Evolutionary conservation across 352 stramenopile genomes (phyloP), one percentile per base, ranked within the genome.

Genomic region (Phytopythium ostracodes): DNA sequence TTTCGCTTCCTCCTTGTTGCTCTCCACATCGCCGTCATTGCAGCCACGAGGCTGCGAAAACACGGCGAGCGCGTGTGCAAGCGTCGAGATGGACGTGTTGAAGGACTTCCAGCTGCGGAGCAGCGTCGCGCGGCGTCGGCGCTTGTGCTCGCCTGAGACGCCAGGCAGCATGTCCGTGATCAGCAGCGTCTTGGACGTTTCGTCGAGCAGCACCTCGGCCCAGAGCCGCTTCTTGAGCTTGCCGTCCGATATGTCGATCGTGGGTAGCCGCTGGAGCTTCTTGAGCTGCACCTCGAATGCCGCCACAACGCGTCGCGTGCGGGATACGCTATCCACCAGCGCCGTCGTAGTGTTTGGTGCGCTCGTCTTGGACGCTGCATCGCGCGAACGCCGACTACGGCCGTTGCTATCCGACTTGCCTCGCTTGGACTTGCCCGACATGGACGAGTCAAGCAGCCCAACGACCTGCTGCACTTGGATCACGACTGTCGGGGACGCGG

Each of bases 211-310:
- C 6, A 94, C 83, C 74, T 92, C 82, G 24, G 87, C 74, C 82
- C 84, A 94, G 25, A 94, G 63, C 17, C 86, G 71, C 47, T 78
- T 86, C 38, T 85, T 85, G 18, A 61, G 20, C 42, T 85, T 79
- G 5, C 76, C 77, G 42, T 91, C 79, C 36, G 71, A 77, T n/a
- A 94, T 60, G 61, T 94, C 81, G 10, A 93, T 81, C n/a, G 82
- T 84, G 15, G 86, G 86, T 14, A 94, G 66, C n/a, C 75, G 79
- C 36, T 93, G 84, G 4, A 91, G 73, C 47, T 92, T 93, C 57
- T 92, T 84, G 42, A 94, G 52, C n/a, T 86, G 73, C 4, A 92
- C 79, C 36, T 94, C 84, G 59, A 94, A 91, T n/a, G 68, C 89
- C 22, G 71, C 75, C 14, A 92, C 67, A 24, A 90, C 82, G 22